Conservation (phyloP, 2,329 filamentous ascomycete species). For the Geosmithia flava region DNA sequence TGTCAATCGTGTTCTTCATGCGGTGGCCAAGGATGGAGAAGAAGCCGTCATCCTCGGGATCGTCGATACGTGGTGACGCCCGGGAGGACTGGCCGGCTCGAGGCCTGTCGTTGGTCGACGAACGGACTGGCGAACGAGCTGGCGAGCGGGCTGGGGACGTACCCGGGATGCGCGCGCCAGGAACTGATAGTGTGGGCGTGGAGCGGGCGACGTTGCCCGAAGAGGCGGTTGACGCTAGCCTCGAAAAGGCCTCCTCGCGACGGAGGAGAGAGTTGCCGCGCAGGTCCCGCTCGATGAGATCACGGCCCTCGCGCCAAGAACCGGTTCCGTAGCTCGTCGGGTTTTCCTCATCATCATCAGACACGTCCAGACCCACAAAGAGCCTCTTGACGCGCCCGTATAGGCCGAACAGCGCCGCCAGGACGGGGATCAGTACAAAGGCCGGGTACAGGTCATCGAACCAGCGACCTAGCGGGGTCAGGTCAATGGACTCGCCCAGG, state of each 20-base stretch:
- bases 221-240: slow-evolving; percentile 18
- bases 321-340: slow-evolving; percentile 59
- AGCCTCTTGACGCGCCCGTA: slow-evolving; percentile 73
- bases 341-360: slow-evolving; percentile 61
- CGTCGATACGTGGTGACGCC: slow-evolving; percentile 20
- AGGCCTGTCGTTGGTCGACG: slow-evolving; percentile 7
- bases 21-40: slow-evolving; percentile 75
- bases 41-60: slow-evolving; percentile 65
- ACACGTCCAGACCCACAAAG: slow-evolving; percentile 63
- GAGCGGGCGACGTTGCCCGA: slow-evolving; percentile 16
- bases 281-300: slow-evolving; percentile 79
- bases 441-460: slow-evolving; percentile 86
- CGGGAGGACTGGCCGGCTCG: slow-evolving; percentile 13
- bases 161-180: slow-evolving; percentile 22
- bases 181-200: slow-evolving; percentile 35
- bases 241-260: slow-evolving; percentile 27
- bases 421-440: slow-evolving; percentile 74
- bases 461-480: slow-evolving; percentile 69
- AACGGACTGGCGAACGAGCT: slow-evolving; percentile 28
- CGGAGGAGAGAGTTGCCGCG: slow-evolving; percentile 47
- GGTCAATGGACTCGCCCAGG: slow-evolving; percentile 68
- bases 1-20: slow-evolving; percentile 86
- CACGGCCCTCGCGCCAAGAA: slow-evolving; percentile 82
- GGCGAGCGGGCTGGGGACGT: slow-evolving; percentile 19
- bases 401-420: slow-evolving; percentile 76